These are phyloP conservation scores for Jamesozyma lodderae DNA, from an alignment of 805 yeast species.

Conservation along the genomic window DNA sequence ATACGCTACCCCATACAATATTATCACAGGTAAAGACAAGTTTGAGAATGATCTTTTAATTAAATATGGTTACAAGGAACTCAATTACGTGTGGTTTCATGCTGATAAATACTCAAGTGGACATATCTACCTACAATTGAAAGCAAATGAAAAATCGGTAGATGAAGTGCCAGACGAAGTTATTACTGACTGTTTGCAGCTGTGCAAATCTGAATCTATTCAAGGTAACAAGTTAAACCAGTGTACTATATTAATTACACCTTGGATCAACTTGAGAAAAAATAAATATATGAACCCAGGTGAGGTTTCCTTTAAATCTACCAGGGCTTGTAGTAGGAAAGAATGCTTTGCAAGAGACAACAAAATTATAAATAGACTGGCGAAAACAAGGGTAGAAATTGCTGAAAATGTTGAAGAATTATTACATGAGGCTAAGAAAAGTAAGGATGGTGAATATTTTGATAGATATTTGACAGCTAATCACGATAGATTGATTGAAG, in stretches of 20 bases:
- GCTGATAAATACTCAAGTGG: conserved; percentile 71
- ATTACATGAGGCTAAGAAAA: conserved; percentile 25
- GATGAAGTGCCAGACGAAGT: conserved; percentile 45
- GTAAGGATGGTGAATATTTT: conserved; percentile 23
- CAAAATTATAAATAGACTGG: conserved; percentile 49
- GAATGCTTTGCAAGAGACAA: conserved; percentile 50
- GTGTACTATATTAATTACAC: conserved; percentile 61
- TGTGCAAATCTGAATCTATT: conserved; percentile 70
- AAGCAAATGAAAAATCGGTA: conserved; percentile 36
- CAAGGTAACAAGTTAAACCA: conserved; percentile 64
- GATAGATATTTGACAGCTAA: conserved; percentile 11
- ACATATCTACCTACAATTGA: conserved; percentile 58
- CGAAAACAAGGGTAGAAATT: conserved; percentile 54
- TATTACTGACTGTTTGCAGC: conserved; percentile 51
- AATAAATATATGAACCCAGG: conserved; percentile 70
- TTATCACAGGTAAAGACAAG: conserved; percentile 62
- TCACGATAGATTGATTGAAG: conserved; percentile 14
- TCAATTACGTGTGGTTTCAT: conserved; percentile 62
- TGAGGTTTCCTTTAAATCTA: conserved; percentile 64
- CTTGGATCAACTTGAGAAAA: conserved; percentile 60
- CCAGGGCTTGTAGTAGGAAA: conserved; percentile 42
- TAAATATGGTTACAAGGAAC: conserved; percentile 53
- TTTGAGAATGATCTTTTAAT: conserved; percentile 56
- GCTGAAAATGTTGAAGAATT: conserved; percentile 24
- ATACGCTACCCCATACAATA: conserved; percentile 10